Evolutionary conservation across 257 asterid genomes (phyloP), one percentile per base, ranked within the genome.

Genomic region (Fraxinus anomala): DNA sequence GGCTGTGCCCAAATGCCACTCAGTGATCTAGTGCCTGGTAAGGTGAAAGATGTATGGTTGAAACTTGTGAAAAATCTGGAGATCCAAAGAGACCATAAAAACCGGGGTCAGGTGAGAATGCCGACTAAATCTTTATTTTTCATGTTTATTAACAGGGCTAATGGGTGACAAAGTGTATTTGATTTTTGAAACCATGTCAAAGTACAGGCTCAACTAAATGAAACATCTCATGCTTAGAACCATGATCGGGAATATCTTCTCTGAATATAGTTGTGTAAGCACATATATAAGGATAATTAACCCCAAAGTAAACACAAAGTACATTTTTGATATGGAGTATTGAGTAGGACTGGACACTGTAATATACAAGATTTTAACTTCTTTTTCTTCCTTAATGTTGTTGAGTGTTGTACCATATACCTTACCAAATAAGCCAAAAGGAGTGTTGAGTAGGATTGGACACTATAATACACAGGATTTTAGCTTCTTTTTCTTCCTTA

Each of bases 1-100:
- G 99, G 98, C 8, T 93, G 96, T 73, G 93, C 92, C 75, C 92
- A 81, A 44, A 31, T 90, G 24, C 75, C 86, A 34, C 74, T 96
- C 9, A 36, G 84, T 65, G 83, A 84, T 33, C 94, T 96, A n/a
- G 90, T 87, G 83, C 95, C 98, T 9, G 97, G 99, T 36, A 92
- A 96, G 84, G 95, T 96, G 69, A 93, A 92, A 81, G 97, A 84
- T 73, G 87, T 92, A 67, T 93, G 98, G 99, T 68, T 96, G 83
- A 96, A 89, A 77, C 89, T 96, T 5, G 89, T 96, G 59, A 96
- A 92, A 86, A 98, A 96, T 88, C 78, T 95, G 30, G 89, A 86
- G 44, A 74, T 90, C 76, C 99, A 92, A 79, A 65, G 96, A 73
- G 99, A 96, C 83, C 88, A 68, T 4, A 93, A 92, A 81, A 90